Conservation (phyloP, 139 green algal genomes). For the Ulvella scutata region DNA sequence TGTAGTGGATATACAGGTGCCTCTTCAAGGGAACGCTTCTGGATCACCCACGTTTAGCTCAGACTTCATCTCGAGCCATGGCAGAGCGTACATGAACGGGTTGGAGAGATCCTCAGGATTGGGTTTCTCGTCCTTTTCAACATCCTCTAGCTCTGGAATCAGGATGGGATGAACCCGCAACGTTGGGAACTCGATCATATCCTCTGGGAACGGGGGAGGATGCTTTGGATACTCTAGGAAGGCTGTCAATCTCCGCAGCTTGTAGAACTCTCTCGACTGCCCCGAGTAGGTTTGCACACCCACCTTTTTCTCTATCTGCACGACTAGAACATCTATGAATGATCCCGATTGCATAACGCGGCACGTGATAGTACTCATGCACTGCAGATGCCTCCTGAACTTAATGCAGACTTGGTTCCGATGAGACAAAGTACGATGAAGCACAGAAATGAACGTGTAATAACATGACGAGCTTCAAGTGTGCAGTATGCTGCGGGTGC, state of each 20-base stretch:
- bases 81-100: neutral
- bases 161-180: neutral
- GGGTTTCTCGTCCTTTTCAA: neutral
- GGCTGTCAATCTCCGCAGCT: neutral
- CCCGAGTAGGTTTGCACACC: neutral
- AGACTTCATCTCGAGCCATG: neutral
- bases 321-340: neutral
- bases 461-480: no score
- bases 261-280: neutral
- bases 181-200: neutral
- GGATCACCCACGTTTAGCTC: neutral
- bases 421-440: no score
- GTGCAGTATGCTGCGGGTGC: no score
- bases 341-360: neutral
- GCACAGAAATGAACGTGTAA: no score
- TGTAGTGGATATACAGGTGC: neutral
- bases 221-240: slow-evolving; percentile 2
- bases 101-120: neutral
- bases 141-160: neutral
- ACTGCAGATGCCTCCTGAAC: neutral
- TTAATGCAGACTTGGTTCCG: no score
- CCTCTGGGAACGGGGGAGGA: neutral
- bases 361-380: neutral
- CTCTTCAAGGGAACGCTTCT: neutral
- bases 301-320: neutral